A percentile compares a stretch with the other conserved stretches of the same genome.
phyloP scores from a whole-genome alignment of 1,284 basidiomycete species.

The Ustilago shanxiensis region DNA sequence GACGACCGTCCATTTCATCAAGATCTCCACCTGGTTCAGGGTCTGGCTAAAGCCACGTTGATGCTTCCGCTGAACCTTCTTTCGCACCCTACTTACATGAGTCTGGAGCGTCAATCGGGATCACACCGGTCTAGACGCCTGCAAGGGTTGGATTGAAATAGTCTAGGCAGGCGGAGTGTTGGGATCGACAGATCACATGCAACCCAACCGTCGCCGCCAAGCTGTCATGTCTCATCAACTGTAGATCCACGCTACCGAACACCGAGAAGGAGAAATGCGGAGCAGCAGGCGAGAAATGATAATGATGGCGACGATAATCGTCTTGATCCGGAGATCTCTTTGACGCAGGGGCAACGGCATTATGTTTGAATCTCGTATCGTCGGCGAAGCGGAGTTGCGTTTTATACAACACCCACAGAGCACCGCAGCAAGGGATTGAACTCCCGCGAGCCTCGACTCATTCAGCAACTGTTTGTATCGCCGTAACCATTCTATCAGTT shows the following conservation, averaged over 20 bases:
- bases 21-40: no score
- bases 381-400: slow-evolving; percentile 25
- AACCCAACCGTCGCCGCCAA: neutral
- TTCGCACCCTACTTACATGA: no score
- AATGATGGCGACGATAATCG: neutral
- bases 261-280: neutral
- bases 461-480: neutral
- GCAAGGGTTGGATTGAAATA: neutral
- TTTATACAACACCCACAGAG: neutral
- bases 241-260: neutral
- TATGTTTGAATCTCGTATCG: neutral
- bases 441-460: neutral
- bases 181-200: slow-evolving; percentile 1
- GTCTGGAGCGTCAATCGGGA: slow-evolving; percentile 1
- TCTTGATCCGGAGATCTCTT: neutral
- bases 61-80: no score
- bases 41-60: no score
- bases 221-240: neutral
- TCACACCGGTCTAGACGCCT: slow-evolving; percentile 1
- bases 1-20: no score
- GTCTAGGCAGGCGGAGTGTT: neutral
- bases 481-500: neutral
- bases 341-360: neutral
- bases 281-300: neutral
- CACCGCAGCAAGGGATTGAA: slow-evolving; percentile 4